Conservation (phyloP, 31 red algal genomes). For the Porphyra umbilicalis region DNA sequence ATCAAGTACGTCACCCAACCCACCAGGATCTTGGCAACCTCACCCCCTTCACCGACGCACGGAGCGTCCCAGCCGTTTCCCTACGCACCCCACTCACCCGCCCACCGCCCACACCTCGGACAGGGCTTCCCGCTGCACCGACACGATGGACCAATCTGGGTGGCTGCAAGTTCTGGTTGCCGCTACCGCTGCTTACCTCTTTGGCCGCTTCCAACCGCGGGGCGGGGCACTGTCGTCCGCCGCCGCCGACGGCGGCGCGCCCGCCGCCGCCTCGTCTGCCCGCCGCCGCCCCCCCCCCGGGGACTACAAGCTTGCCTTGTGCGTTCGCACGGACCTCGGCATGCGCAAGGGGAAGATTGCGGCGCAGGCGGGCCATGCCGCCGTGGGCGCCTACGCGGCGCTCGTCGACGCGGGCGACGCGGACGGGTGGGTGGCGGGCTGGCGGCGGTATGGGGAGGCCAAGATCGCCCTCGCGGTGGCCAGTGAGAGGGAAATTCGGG, state of each 20-base stretch:
- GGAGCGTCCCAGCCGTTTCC: no score
- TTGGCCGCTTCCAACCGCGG: background rate
- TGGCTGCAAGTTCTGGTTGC: background rate
- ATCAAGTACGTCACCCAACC: no score
- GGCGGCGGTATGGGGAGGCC: conserved; percentile 59
- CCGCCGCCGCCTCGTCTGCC: background rate
- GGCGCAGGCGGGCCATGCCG: conserved; percentile 87
- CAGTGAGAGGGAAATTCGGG: conserved; percentile 19
- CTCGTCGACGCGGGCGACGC: conserved; percentile 9
- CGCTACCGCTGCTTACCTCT: background rate
- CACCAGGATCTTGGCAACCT: no score
- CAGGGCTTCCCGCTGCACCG: no score
- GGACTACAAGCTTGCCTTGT: conserved; percentile 66
- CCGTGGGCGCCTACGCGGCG: conserved; percentile 68
- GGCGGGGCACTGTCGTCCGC: background rate
- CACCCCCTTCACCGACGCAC: no score
- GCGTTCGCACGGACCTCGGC: conserved; percentile 84
- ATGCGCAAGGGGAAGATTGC: conserved; percentile 91
- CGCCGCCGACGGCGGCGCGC: background rate
- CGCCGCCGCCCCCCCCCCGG: conserved; percentile 4
- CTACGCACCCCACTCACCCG: no score
- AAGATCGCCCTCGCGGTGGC: conserved; percentile 82
- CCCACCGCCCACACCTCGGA: no score
- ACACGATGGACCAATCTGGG: background rate
- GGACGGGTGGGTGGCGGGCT: conserved; percentile 20